These are phyloP conservation scores for Herpetospermum pedunculosum DNA, from an alignment of 306 rosid species.

Conservation along the genomic window DNA sequence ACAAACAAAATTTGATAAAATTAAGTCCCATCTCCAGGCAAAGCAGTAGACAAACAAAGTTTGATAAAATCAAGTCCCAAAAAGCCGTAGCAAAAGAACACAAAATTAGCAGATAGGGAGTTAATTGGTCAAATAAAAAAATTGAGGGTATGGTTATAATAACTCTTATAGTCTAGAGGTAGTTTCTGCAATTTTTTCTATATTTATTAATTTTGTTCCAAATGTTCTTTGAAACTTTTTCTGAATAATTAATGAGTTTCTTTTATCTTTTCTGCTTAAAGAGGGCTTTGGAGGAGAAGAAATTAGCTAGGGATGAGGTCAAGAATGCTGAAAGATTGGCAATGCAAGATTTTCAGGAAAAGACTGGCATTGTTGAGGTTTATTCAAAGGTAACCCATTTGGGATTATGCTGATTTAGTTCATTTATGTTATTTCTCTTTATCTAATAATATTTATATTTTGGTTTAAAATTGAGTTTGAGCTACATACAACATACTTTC, in stretches of 20 bases:
- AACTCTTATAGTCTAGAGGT: no score
- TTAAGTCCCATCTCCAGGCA: no score
- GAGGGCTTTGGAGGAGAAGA: conserved; percentile 84
- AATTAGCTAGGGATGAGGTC: conserved; percentile 59
- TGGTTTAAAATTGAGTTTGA: background rate
- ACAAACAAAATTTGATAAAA: no score
- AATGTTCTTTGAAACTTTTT: background rate
- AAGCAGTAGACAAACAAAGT: no score
- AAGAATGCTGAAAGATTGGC: conserved; percentile 59
- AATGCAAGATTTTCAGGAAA: conserved; percentile 64
- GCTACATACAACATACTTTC: background rate
- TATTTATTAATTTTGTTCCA: background rate
- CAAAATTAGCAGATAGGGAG: no score
- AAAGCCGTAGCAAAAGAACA: no score
- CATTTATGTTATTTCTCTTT: background rate
- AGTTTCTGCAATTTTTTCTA: background rate
- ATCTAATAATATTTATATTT: background rate
- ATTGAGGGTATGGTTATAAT: no score
- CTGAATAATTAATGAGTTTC: background rate
- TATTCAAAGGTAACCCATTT: conserved; percentile 49
- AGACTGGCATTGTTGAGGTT: conserved; percentile 50
- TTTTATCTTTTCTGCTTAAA: conserved; percentile 18
- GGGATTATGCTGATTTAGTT: background rate
- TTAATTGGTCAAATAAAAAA: no score
- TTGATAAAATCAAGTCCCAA: no score